Evolutionary conservation across 106 monocot genomes (phyloP).

Genomic region (Allium sativum): DNA sequence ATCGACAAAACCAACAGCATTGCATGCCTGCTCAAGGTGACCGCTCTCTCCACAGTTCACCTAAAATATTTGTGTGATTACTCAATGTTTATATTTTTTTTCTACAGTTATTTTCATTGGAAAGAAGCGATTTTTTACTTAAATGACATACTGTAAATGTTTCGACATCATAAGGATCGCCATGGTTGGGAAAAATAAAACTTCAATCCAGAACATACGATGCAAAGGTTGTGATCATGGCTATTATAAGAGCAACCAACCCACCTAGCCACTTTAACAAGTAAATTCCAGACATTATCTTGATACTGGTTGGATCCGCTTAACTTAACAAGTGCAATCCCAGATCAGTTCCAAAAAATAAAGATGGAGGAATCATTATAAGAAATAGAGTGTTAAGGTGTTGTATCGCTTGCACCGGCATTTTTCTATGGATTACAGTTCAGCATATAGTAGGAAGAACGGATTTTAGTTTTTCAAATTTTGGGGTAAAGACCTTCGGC

Average conservation of each 20-base stretch:
- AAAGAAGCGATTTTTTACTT: background rate
- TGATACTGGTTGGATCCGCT: background rate
- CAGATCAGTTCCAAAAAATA: no score
- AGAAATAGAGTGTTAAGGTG: no score
- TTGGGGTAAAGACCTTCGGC: no score
- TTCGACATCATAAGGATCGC: conserved; percentile 33
- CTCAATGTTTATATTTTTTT: background rate
- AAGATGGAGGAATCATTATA: no score
- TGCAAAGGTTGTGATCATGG: conserved; percentile 30
- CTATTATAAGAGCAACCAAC: conserved; percentile 18
- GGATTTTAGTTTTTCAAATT: no score
- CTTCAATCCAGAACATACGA: conserved; percentile 40
- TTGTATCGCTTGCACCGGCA: no score
- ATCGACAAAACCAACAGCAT: conserved; percentile 33
- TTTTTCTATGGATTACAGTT: no score
- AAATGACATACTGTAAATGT: conserved; percentile 21
- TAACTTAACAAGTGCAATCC: no score
- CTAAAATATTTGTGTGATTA: conserved; percentile 15
- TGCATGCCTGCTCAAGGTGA: conserved; percentile 27
- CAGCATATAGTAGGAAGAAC: no score
- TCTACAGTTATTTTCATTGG: background rate
- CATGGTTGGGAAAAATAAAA: conserved; percentile 19
- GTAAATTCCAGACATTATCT: conserved; percentile 1
- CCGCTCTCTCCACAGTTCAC: conserved; percentile 35
- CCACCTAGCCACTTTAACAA: conserved; percentile 21